Conservation (phyloP, 2,329 filamentous ascomycete species). For the Penicillium concentricum region DNA sequence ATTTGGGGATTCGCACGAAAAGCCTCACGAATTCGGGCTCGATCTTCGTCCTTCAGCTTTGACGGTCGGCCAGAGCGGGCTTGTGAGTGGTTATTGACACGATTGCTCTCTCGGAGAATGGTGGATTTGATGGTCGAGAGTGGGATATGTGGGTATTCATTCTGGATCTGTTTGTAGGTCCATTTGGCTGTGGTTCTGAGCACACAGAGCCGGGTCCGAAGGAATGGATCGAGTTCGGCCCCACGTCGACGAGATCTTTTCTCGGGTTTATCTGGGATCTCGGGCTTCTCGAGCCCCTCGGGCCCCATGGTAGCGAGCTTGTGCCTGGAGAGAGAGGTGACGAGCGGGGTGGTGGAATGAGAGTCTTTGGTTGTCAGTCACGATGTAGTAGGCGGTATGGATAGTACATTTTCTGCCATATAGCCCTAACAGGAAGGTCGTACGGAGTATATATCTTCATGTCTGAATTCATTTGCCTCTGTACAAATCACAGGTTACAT, state of each 20-base stretch:
- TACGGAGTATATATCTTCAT: neutral
- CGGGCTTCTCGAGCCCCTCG: neutral
- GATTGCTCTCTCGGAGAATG: neutral
- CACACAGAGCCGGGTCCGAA: constrained; percentile 10
- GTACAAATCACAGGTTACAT: neutral
- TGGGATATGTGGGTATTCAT: constrained; percentile 9
- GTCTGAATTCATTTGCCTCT: neutral
- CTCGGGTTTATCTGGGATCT: neutral
- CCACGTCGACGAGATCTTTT: constrained; percentile 3
- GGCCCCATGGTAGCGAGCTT: constrained; percentile 1
- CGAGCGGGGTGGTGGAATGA: neutral
- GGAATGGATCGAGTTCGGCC: constrained; percentile 12
- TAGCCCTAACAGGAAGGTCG: neutral
- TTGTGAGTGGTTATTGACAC: constrained; percentile 1
- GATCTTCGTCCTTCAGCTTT: neutral
- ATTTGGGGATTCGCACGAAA: neutral
- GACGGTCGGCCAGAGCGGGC: constrained; percentile 3
- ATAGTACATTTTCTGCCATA: neutral
- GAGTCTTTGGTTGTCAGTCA: neutral
- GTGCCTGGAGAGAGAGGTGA: neutral
- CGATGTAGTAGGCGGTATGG: neutral
- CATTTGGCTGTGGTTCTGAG: constrained; percentile 11
- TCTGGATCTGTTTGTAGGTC: constrained; percentile 10
- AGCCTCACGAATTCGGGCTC: neutral
- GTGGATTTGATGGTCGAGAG: constrained; percentile 12